phyloP scores from a whole-genome alignment of 1,284 basidiomycete genomes.

The Sanguinoderma infundibulare region DNA sequence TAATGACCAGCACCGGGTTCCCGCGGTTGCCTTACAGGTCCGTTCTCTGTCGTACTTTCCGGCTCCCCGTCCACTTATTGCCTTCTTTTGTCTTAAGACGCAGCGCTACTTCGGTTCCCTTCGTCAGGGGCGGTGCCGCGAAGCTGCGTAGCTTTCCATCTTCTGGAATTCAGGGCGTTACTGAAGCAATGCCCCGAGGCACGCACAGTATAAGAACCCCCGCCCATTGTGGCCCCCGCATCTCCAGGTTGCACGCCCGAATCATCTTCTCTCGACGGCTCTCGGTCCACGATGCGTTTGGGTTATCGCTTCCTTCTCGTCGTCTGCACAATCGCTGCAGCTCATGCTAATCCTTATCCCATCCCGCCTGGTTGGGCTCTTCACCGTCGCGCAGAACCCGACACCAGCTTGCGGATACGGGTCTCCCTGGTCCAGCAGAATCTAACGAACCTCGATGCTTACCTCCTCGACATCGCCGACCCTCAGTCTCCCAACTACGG shows the following conservation, averaged over 20 bases:
- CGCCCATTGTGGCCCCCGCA: background rate
- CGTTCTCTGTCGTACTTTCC: background rate
- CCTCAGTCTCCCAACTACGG: constrained; percentile 46
- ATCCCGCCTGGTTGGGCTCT: constrained; percentile 7
- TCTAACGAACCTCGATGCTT: constrained; percentile 42
- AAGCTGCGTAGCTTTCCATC: background rate
- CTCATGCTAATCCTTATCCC: background rate
- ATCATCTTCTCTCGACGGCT: background rate
- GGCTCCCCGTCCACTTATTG: background rate
- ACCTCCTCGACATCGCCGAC: constrained; percentile 48
- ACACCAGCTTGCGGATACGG: background rate
- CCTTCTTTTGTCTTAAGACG: background rate
- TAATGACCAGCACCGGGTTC: too few relatives aligned
- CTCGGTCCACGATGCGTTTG: background rate
- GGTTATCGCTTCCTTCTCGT: background rate
- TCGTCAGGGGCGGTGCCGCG: background rate
- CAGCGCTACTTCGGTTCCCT: background rate
- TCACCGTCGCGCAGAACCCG: constrained; percentile 8
- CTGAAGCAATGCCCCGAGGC: background rate
- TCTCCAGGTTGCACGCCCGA: background rate
- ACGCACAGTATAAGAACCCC: background rate
- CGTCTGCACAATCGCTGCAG: background rate
- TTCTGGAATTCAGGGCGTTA: background rate
- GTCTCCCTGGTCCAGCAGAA: constrained; percentile 49
- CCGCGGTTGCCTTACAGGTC: too few relatives aligned